Conservation (phyloP, 257 asterid genomes). For the Capsicum chinense region DNA sequence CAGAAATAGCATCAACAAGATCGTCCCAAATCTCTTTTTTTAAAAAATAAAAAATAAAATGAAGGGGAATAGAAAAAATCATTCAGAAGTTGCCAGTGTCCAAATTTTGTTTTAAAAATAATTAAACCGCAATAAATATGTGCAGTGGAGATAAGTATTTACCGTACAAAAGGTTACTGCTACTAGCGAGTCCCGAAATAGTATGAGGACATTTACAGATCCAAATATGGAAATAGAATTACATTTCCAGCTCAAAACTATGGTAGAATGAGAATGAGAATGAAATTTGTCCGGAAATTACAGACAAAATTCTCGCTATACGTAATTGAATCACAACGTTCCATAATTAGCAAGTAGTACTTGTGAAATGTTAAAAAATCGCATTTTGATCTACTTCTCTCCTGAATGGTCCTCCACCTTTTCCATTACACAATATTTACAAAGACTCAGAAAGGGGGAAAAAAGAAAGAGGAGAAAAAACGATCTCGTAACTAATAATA, state of each 20-base stretch:
- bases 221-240: not conserved
- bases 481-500: constrained; percentile 2
- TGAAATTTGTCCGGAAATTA: constrained; percentile 10
- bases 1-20: not conserved
- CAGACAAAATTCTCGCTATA: not conserved
- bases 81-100: no score
- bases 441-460: constrained; percentile 14
- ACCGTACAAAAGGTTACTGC: not conserved
- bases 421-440: constrained; percentile 29
- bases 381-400: not conserved
- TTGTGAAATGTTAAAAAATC: not conserved
- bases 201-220: constrained; percentile 14
- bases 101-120: no score
- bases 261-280: not conserved
- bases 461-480: not conserved
- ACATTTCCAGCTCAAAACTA: not conserved
- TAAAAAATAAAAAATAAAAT: no score
- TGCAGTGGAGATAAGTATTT: not conserved
- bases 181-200: not conserved
- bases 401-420: constrained; percentile 8
- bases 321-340: no score
- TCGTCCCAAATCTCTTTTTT: not conserved
- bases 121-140: no score
- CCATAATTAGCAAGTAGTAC: no score
- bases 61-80: no score